Evolutionary conservation across 2,329 filamentous ascomycete genomes (phyloP), one percentile per base, ranked within the genome.

Genomic region (Raffaelea ambrosiae): DNA sequence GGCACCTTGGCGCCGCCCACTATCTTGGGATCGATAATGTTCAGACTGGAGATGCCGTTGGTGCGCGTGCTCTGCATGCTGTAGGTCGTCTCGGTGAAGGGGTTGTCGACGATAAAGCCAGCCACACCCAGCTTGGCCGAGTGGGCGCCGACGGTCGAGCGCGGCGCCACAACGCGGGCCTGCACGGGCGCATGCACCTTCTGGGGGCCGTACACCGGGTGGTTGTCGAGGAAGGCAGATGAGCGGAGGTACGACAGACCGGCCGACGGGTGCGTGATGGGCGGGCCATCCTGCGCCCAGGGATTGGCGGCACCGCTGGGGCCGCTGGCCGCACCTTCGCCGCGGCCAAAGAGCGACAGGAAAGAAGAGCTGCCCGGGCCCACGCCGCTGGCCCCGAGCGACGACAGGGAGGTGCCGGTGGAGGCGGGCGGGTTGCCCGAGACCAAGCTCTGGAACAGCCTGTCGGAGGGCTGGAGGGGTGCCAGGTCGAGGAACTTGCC

Each of bases 401-500:
- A 9, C 3, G 36, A 14, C 35, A 38, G 7, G 35, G 35, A 9
- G 26, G 26, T 29, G 35, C 35, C 16, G 14, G 7, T 16, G 35
- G 33, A 40, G 40, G 33, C 62, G 50, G 26, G 58, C 60, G 26
- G 61, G 55, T 16, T 58, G 59, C 46, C 57, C 33, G 46, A 36
- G 33, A n/a, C 36, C 5, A 55, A 49, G 47, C n/a, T 50, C 49
- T 50, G 48, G 23, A 46, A 44, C 38, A 50, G 31, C 43, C 44
- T 44, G 49, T 38, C 47, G 13, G 23, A 51, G 10, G 58, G 61
- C 52, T 63, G 63, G 19, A 81, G 59, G 1, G 77, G 77, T 2
- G 76, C 76, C 16, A 84, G 71, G 55, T 84, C 81, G 44, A 84
- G 66, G 61, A 83, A 84, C 48, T 71, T 68, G 57, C 77, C 72